Percentiles rank a stretch among this genome's conserved stretches.
These are phyloP conservation scores for Colletotrichum spaethianum DNA, from an alignment of 2,329 filamentous ascomycete species.

Conservation along the genomic window DNA sequence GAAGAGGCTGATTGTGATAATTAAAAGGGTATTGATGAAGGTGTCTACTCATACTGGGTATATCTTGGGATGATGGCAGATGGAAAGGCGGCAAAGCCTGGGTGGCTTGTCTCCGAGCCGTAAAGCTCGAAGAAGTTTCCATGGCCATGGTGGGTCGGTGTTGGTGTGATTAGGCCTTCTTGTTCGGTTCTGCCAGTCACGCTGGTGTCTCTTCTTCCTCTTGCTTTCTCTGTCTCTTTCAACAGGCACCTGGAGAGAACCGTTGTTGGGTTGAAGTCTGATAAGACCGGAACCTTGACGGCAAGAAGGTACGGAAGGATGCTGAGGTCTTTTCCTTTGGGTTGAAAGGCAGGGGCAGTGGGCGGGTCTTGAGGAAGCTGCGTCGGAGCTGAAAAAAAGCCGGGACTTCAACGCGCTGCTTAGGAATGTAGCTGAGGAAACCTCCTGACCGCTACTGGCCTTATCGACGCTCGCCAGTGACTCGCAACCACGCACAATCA, in stretches of 20 bases:
- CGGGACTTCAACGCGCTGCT: slow-evolving; percentile 20
- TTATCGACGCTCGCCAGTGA: background rate
- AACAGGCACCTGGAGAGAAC: background rate
- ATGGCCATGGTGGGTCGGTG: slow-evolving; percentile 31
- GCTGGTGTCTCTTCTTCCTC: background rate
- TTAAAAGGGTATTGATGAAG: slow-evolving; percentile 43
- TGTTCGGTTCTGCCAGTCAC: slow-evolving; percentile 40
- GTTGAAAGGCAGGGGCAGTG: slow-evolving; percentile 12
- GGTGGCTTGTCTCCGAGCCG: slow-evolving; percentile 78
- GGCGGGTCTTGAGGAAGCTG: slow-evolving; percentile 42
- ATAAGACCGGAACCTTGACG: background rate
- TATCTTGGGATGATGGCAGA: slow-evolving; percentile 72
- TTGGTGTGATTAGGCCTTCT: background rate
- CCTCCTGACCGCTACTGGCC: background rate
- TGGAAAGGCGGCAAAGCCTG: slow-evolving; percentile 78
- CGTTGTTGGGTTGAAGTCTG: background rate
- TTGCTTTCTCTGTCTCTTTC: background rate
- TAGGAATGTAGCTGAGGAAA: slow-evolving; percentile 18
- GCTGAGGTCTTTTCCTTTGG: background rate
- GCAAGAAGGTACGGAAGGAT: background rate
- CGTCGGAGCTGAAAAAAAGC: slow-evolving; percentile 28
- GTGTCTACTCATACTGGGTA: slow-evolving; percentile 59
- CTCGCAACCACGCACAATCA: slow-evolving; percentile 2
- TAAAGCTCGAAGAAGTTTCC: slow-evolving; percentile 70
- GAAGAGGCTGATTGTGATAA: slow-evolving; percentile 28